These are phyloP conservation scores for Lathyrus aphaca DNA, from an alignment of 306 rosid species.

Conservation along the genomic window DNA sequence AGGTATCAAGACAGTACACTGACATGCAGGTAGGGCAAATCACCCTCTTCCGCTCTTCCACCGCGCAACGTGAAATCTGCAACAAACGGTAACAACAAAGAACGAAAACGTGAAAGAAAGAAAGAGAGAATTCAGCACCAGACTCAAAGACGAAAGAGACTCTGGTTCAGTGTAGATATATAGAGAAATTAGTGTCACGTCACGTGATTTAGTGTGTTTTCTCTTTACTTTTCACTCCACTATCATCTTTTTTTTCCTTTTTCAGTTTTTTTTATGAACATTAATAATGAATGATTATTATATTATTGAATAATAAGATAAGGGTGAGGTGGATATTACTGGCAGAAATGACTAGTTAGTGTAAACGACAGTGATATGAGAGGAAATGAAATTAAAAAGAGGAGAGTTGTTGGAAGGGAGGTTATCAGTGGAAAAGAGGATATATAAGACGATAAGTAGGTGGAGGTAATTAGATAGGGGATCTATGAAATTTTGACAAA, in stretches of 20 bases:
- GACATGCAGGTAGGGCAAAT: slow-evolving; percentile 70
- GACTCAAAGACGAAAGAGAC: neutral
- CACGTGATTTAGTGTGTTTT: neutral
- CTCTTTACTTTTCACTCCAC: too few relatives aligned
- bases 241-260: too few relatives aligned
- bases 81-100: neutral
- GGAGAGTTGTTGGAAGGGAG: neutral
- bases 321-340: slow-evolving; percentile 15
- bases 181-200: neutral
- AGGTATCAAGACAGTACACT: slow-evolving; percentile 61
- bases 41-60: slow-evolving; percentile 39
- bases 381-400: neutral
- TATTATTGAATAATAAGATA: neutral
- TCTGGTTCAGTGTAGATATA: neutral
- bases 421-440: slow-evolving; percentile 45
- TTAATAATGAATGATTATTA: neutral
- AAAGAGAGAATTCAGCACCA: neutral
- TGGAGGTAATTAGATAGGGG: slow-evolving; percentile 49
- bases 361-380: neutral
- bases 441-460: slow-evolving; percentile 53
- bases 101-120: neutral
- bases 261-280: too few relatives aligned
- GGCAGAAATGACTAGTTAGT: neutral
- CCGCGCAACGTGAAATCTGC: slow-evolving; percentile 32
- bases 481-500: slow-evolving; percentile 27